Base-by-base conservation (phyloP, 192 early-diverging fungal genomes). In the Phycomyces blakesleeanus region DNA sequence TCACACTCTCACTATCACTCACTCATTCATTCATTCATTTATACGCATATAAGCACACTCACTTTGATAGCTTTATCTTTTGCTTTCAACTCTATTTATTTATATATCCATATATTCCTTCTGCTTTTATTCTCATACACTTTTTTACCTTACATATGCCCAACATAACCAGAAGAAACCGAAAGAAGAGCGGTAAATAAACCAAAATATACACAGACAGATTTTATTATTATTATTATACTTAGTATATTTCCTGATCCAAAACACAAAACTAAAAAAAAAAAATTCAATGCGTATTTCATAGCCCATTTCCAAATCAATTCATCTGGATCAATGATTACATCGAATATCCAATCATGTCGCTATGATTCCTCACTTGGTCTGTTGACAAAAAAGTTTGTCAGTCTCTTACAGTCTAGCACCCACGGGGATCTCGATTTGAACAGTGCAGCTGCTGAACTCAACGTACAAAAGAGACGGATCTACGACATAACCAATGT, bases 401-500 rank as follows among this genome's bases (percentile, higher is more conserved):
- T 85, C n/a, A 52, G 56, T 1, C 68, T 78, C 3, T 71, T 87
- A 51, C 76, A 76, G 27, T 59, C 74, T 22, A 71, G 66, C 22
- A 71, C 70, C 42, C 74, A 76, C 20, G 81, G 82, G 6, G 78
- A 79, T 18, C 69, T 87, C 49, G 86, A 87, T 59, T 66, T 87
- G 11, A 87, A 87, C 41, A 65, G 62, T 18, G 84, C 86, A 18
- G 86, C 86, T 2, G 58, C 53, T 11, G 72, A 80, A 51, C 72
- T 87, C 25, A 71, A 77, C 1, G 86, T 87, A 6, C 86, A 87
- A 59, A 87, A 87, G 60, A 78, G 86, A 44, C 76, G 86, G 27
- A 87, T 87, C 49, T 87, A 87, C 57, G 86, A 87, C 49, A 87
- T 87, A 44, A 87, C 86, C 24, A 84, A 85, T 62, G 86, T 87